phyloP scores from a whole-genome alignment of 1,284 basidiomycete species.

The Sanghuangporus baumii region DNA sequence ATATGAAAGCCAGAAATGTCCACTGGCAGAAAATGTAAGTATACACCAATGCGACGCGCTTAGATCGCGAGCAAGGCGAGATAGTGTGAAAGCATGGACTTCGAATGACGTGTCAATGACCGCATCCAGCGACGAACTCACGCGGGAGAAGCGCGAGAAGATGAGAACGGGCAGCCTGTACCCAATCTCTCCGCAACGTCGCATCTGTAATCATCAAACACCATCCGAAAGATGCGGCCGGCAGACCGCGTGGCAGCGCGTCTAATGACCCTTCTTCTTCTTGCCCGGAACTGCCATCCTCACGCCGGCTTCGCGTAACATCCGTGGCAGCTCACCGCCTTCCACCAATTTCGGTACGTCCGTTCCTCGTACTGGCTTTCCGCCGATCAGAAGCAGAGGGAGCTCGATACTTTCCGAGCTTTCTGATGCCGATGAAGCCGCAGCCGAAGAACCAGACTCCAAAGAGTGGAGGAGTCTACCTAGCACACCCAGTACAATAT shows the following conservation, averaged over 20 bases:
- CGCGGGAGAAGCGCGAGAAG: too few species aligned
- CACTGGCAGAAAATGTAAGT: too few species aligned
- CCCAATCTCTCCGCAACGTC: too few species aligned
- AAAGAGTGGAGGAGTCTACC: constrained; percentile 34
- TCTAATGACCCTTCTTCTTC: constrained; percentile 38
- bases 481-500: constrained; percentile 41
- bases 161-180: too few species aligned
- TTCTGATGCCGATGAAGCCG: not conserved
- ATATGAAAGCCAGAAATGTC: too few species aligned
- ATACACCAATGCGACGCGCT: too few species aligned
- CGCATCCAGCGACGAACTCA: too few species aligned
- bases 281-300: constrained; percentile 40
- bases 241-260: not conserved
- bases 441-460: not conserved
- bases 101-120: too few species aligned
- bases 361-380: constrained; percentile 31
- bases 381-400: constrained; percentile 69
- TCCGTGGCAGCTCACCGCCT: constrained; percentile 45
- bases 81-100: too few species aligned
- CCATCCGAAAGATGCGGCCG: too few species aligned
- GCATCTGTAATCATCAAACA: too few species aligned
- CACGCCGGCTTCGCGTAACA: constrained; percentile 54
- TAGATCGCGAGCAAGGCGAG: too few species aligned
- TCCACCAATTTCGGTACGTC: constrained; percentile 43
- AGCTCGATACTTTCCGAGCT: constrained; percentile 46